Evolutionary conservation across 345 rosid genomes (phyloP).

Genomic region (Sisymbrium altissimum): DNA sequence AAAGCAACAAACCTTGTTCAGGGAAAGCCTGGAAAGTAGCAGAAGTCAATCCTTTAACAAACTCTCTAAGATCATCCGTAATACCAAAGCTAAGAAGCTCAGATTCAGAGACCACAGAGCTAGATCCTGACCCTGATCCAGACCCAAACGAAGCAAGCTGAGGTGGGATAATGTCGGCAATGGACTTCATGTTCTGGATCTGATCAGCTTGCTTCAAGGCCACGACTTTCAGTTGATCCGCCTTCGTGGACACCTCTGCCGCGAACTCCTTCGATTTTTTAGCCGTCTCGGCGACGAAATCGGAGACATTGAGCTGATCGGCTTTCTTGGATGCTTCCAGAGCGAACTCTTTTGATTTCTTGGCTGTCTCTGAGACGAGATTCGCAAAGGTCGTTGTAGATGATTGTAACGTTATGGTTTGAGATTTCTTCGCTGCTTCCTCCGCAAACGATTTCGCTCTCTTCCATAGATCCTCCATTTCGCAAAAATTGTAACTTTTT

Average conservation of each 20-base stretch:
- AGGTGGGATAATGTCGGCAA: slow-evolving; percentile 69
- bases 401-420: slow-evolving; percentile 44
- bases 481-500: too few relatives aligned
- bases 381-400: slow-evolving; percentile 59
- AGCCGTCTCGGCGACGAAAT: slow-evolving; percentile 82
- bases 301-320: slow-evolving; percentile 76
- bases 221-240: slow-evolving; percentile 73
- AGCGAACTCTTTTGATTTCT: slow-evolving; percentile 86
- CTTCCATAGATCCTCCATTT: slow-evolving; percentile 88
- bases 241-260: slow-evolving; percentile 82
- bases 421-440: slow-evolving; percentile 83
- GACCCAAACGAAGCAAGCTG: slow-evolving; percentile 48
- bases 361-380: slow-evolving; percentile 83
- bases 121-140: slow-evolving; percentile 39
- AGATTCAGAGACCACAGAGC: slow-evolving; percentile 36
- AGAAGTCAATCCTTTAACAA: slow-evolving; percentile 74
- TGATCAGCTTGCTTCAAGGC: slow-evolving; percentile 91
- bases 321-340: slow-evolving; percentile 92
- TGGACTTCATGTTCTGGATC: slow-evolving; percentile 66
- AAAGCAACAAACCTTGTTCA: slow-evolving; percentile 44
- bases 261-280: slow-evolving; percentile 84
- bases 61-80: slow-evolving; percentile 80
- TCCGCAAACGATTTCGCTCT: slow-evolving; percentile 79
- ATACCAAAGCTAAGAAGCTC: slow-evolving; percentile 71
- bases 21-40: slow-evolving; percentile 84